Conservation (phyloP, 345 rosid species). For the Salix dunnii region DNA sequence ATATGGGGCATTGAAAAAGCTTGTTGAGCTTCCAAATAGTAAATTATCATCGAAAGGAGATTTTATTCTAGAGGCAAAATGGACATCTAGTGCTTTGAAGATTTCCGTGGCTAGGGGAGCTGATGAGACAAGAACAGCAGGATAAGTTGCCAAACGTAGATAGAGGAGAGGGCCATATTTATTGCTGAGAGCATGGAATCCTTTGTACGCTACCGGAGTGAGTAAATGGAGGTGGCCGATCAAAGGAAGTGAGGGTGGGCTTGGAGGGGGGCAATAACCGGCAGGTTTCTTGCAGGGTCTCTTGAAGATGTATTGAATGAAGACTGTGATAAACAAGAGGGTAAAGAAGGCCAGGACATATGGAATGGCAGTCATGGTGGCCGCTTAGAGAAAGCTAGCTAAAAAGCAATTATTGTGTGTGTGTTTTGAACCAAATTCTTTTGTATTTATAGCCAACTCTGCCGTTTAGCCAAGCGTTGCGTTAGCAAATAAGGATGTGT, state of each 20-base stretch:
- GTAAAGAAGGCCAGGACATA: not conserved
- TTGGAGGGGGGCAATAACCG: slow-evolving; percentile 31
- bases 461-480: not conserved
- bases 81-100: slow-evolving; percentile 18
- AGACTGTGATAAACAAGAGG: not conserved
- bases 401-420: not conserved
- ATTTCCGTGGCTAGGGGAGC: not conserved
- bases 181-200: slow-evolving; percentile 15
- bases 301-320: not conserved
- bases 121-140: not conserved
- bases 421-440: not conserved
- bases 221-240: slow-evolving; percentile 45
- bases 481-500: too few relatives aligned
- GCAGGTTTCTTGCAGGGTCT: not conserved
- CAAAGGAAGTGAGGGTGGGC: slow-evolving; percentile 37
- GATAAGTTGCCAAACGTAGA: not conserved
- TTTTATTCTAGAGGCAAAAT: slow-evolving; percentile 18
- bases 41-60: slow-evolving; percentile 24
- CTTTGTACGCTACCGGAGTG: slow-evolving; percentile 22
- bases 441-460: not conserved
- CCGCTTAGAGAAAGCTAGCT: not conserved
- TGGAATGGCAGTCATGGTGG: not conserved
- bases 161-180: not conserved
- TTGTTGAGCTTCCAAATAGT: slow-evolving; percentile 21
- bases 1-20: slow-evolving; percentile 34